Base-by-base conservation (phyloP, 345 rosid species). In the Rubroshorea leprosula region DNA sequence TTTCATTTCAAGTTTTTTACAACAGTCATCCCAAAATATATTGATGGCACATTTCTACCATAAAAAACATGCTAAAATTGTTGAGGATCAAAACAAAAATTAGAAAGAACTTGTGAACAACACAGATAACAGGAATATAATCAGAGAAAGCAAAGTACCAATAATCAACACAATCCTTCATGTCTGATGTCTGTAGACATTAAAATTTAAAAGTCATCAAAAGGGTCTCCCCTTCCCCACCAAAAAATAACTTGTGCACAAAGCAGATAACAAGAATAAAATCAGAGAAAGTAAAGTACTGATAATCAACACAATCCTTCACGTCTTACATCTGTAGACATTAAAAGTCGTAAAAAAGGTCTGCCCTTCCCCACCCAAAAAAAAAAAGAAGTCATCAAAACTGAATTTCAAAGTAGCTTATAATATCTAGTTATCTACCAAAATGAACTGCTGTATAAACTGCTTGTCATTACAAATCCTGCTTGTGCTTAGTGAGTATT, bases 11-110 rank as follows among this genome's bases (percentile, higher is more conserved):
- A 49, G 21, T 38, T 45, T 17, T 50, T 2, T 27, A 31, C 12
- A 24, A 63, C 57, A 63, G 45, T n/a, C n/a, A n/a, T n/a, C n/a
- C 41, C 55, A 60, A 24, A 25, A 45, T 10, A 60, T 52, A 56
- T 3, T 18, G 13, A 58, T 46, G 15, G 13, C 16, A 43, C 24
- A n/a, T 57, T 43, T 25, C 24, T 27, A 17, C 26, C 38, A 63
- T 7, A 63, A 2, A 22, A 6, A 54, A 54, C 12, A 7, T 27
- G 46, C 23, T 43, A 24, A 8, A 31, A 53, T 10, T 54, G 27
- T 55, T 48, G 27, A 29, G 48, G 12, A 54, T 38, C 41, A 23
- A 51, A 24, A n/a, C 35, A 23, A 5, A 22, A 9, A 11, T 9
- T 27, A 39, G 5, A 15, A 4, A 51, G 27, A 35, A 13, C n/a